Conservation (phyloP, 306 rosid species). For the Mucuna pruriens region DNA sequence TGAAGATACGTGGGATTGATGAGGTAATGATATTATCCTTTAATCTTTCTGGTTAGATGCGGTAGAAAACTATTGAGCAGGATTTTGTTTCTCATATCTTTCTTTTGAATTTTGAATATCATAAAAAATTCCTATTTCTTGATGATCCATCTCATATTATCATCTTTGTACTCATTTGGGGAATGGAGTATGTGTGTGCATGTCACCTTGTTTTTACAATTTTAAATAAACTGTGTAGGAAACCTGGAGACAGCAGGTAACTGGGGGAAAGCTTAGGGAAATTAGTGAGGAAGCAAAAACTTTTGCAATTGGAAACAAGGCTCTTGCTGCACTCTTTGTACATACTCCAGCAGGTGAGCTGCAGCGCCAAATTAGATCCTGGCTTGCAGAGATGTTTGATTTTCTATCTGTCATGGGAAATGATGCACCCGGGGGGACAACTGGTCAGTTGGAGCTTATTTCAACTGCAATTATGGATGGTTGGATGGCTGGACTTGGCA, state of each 20-base stretch:
- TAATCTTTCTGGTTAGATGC: neutral
- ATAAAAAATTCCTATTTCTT: neutral
- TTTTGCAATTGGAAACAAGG: conserved; percentile 75
- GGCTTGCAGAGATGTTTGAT: conserved; percentile 84
- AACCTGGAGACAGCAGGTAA: conserved; percentile 75
- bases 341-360: conserved; percentile 94
- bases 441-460: conserved; percentile 89
- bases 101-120: neutral
- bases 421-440: conserved; percentile 66
- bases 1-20: conserved; percentile 86
- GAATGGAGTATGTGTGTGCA: neutral
- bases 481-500: conserved; percentile 95
- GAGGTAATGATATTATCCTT: conserved; percentile 55
- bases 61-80: conserved; percentile 1
- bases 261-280: conserved; percentile 86
- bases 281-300: conserved; percentile 80
- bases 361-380: conserved; percentile 85
- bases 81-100: neutral
- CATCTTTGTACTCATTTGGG: neutral
- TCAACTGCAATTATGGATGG: conserved; percentile 95
- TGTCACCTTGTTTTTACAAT: conserved; percentile 15
- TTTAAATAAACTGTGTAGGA: conserved; percentile 56
- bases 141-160: neutral
- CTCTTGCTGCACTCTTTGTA: conserved; percentile 85
- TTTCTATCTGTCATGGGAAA: conserved; percentile 71